Evolutionary conservation across 208 protist genomes (phyloP), one percentile per base, ranked within the genome.

Genomic region (Leishmania mexicana): DNA sequence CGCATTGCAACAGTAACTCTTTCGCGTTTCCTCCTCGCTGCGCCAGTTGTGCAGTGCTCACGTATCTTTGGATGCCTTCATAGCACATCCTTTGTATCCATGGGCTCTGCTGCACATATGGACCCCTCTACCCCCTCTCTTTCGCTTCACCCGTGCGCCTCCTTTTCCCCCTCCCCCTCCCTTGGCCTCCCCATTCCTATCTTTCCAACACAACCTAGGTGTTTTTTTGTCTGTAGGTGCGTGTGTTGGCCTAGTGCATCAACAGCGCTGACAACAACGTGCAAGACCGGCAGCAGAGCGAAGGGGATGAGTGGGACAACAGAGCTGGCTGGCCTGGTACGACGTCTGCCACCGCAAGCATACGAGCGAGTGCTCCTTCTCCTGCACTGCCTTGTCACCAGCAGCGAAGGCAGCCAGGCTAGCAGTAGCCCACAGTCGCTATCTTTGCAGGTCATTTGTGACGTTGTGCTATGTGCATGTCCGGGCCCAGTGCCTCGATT

Each of bases 401-500:
- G 65, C 72, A 82, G 38, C 51, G 31, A 10, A 24, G 38, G 35
- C 64, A 35, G 40, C 21, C 28, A 65, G 21, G 19, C 13, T 19
- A 60, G 51, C 79, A 57, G 65, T 38, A 77, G 53, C 45, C 17
- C 49, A 38, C 13, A 45, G 13, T 4, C 31, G 1, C 82, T 93
- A 1, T 91, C 81, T 6, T 62, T 85, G 62, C 53, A 45, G 40
- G 83, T 85, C 15, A 72, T 91, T 49, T 78, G 71, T n/a, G 47
- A 77, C 10, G 19, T 90, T n/a, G 64, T 91, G 6, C 67, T 80
- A 40, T 87, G 62, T 68, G 80, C 86, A 7, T 90, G 84, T 58
- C 86, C 90, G 1, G 84, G 83, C 0, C n/a, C 75, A 1, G 68
- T 83, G 21, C 86, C 88, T 13, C 85, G 90, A 13, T 96, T 96